phyloP scores from a whole-genome alignment of 805 yeast species.

The Lachancea kluyveri region DNA sequence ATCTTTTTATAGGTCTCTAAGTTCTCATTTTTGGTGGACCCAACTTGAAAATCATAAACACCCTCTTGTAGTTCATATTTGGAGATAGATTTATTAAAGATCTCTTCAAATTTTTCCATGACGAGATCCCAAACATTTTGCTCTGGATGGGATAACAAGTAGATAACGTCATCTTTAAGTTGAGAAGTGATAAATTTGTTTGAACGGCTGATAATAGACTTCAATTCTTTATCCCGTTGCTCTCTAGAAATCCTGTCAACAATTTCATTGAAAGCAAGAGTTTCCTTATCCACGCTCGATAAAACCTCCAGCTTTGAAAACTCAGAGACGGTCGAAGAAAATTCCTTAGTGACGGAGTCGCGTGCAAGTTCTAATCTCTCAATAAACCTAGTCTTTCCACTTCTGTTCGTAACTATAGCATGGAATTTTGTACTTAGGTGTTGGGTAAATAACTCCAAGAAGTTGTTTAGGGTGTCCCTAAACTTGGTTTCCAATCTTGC shows the following conservation, averaged over 20 bases:
- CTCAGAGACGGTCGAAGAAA: constrained; percentile 11
- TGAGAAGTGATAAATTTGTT: constrained; percentile 41
- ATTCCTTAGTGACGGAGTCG: constrained; percentile 18
- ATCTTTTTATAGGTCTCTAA: constrained; percentile 37
- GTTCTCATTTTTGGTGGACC: constrained; percentile 43
- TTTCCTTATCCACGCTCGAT: constrained; percentile 24
- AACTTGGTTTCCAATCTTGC: constrained; percentile 44
- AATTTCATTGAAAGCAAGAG: constrained; percentile 12
- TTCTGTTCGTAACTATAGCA: constrained; percentile 21
- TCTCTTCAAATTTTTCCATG: constrained; percentile 36
- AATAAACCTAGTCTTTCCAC: constrained; percentile 27
- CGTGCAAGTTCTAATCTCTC: constrained; percentile 30
- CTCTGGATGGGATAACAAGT: constrained; percentile 44
- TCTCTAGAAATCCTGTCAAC: constrained; percentile 28
- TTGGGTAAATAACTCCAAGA: constrained; percentile 35
- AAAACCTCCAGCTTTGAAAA: constrained; percentile 15
- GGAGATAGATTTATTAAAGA: constrained; percentile 27
- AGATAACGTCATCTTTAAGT: constrained; percentile 46
- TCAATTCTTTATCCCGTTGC: constrained; percentile 36
- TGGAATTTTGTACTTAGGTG: constrained; percentile 29
- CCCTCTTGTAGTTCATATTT: constrained; percentile 22
- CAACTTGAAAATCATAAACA: constrained; percentile 59
- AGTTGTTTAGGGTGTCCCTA: constrained; percentile 37
- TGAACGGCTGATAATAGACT: constrained; percentile 36
- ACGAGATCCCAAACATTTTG: constrained; percentile 57